A percentile compares a stretch with the other conserved stretches of the same genome.
Evolutionary conservation across 2,329 filamentous ascomycete genomes (phyloP).

Genomic region (Aspergillus brunneoviolaceus): DNA sequence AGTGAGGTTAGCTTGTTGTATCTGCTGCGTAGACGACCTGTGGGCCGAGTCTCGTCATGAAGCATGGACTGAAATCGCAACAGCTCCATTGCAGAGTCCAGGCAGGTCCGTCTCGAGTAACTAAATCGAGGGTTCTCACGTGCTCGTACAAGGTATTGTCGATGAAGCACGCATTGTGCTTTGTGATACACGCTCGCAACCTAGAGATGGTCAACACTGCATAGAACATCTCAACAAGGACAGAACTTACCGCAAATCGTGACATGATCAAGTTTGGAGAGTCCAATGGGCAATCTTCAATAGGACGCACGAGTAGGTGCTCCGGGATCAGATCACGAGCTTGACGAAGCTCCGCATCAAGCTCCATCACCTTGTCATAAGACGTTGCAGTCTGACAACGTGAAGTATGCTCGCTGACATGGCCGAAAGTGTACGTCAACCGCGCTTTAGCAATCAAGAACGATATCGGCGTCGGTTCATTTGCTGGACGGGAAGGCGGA

Average conservation of each 20-base stretch:
- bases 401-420: slow-evolving; percentile 45
- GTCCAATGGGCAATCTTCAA: slow-evolving; percentile 73
- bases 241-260: slow-evolving; percentile 61
- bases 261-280: slow-evolving; percentile 70
- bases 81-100: slow-evolving; percentile 82
- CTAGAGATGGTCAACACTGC: slow-evolving; percentile 24
- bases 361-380: slow-evolving; percentile 62
- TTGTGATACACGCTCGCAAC: slow-evolving; percentile 85
- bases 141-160: slow-evolving; percentile 78
- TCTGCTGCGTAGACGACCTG: slow-evolving; percentile 69
- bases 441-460: slow-evolving; percentile 50
- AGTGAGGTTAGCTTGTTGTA: slow-evolving; percentile 78
- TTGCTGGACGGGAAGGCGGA: slow-evolving; percentile 56
- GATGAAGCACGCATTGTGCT: slow-evolving; percentile 82
- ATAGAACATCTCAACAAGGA: not conserved
- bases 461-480: slow-evolving; percentile 59
- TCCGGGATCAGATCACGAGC: slow-evolving; percentile 69
- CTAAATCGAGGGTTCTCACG: slow-evolving; percentile 76
- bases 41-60: slow-evolving; percentile 69
- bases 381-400: slow-evolving; percentile 44
- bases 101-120: slow-evolving; percentile 78
- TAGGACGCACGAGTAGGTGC: slow-evolving; percentile 71
- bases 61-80: slow-evolving; percentile 75
- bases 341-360: slow-evolving; percentile 59
- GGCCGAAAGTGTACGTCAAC: slow-evolving; percentile 44